phyloP scores from a whole-genome alignment of 306 rosid genomes.

The Sicyos baderoa region DNA sequence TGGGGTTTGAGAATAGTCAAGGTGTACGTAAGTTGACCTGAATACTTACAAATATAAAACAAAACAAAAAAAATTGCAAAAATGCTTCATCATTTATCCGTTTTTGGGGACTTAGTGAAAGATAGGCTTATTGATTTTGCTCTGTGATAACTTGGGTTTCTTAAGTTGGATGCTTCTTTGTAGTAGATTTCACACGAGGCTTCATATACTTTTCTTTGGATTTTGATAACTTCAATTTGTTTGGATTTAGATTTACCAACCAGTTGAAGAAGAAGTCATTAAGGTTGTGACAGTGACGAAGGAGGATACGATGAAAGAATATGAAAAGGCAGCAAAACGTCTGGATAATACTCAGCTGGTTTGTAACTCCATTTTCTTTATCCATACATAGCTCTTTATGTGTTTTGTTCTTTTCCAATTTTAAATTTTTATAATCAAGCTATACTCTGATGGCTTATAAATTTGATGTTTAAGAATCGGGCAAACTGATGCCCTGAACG shows the following conservation, averaged over 20 bases:
- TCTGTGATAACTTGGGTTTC: not conserved
- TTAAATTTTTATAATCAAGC: not conserved
- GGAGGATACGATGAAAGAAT: slow-evolving; percentile 62
- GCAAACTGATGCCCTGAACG: not conserved
- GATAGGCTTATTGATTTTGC: not conserved
- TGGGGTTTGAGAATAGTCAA: too few relatives aligned
- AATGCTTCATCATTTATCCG: not conserved
- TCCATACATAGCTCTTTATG: not conserved
- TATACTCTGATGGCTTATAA: not conserved
- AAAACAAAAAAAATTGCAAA: too few relatives aligned
- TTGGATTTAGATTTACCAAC: slow-evolving; percentile 52
- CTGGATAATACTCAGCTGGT: slow-evolving; percentile 72
- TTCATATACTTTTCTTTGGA: not conserved
- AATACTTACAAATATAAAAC: too few relatives aligned
- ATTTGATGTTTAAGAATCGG: not conserved
- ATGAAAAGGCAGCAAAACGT: slow-evolving; percentile 59
- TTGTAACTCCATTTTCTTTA: slow-evolving; percentile 20
- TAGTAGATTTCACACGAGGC: not conserved
- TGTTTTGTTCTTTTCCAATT: not conserved
- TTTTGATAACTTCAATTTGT: slow-evolving; percentile 6
- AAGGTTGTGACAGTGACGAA: slow-evolving; percentile 44
- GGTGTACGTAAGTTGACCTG: too few relatives aligned
- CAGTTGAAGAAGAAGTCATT: slow-evolving; percentile 51
- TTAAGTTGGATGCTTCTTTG: not conserved
- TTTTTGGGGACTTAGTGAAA: not conserved